These are phyloP conservation scores for Leishmania martiniquensis DNA, from an alignment of 208 protist genomes.

Conservation along the genomic window DNA sequence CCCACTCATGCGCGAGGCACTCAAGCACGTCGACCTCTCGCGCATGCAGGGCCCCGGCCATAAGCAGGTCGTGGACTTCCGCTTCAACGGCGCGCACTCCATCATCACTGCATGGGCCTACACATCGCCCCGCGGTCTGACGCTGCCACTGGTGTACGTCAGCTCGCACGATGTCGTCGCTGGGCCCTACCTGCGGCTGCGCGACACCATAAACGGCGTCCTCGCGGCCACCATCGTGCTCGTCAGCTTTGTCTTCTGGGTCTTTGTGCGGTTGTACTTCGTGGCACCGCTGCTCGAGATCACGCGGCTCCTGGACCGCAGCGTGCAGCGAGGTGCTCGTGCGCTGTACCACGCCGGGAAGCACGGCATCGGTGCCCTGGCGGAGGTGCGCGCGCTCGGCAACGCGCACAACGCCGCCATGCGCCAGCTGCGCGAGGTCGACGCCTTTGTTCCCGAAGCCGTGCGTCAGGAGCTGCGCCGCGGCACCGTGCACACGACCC, in stretches of 20 bases:
- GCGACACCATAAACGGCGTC: background rate
- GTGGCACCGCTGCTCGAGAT: constrained; percentile 14
- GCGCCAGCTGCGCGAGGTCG: constrained; percentile 11
- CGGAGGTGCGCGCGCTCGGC: background rate
- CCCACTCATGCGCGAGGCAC: constrained; percentile 36
- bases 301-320: background rate
- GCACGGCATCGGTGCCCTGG: constrained; percentile 1
- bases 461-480: background rate
- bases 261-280: constrained; percentile 5
- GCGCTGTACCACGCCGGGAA: background rate
- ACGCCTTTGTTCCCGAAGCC: constrained; percentile 18
- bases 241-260: constrained; percentile 6
- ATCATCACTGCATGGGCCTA: constrained; percentile 7
- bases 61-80: background rate
- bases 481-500: background rate
- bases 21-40: constrained; percentile 29
- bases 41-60: constrained; percentile 2
- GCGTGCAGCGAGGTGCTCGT: background rate
- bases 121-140: background rate
- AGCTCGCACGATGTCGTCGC: background rate
- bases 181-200: background rate
- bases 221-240: background rate
- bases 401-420: constrained; percentile 15
- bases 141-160: constrained; percentile 4
- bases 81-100: background rate